Conservation (phyloP, 202 grass and related monocot species). For the Bolboschoenoplectus hybrid region DNA sequence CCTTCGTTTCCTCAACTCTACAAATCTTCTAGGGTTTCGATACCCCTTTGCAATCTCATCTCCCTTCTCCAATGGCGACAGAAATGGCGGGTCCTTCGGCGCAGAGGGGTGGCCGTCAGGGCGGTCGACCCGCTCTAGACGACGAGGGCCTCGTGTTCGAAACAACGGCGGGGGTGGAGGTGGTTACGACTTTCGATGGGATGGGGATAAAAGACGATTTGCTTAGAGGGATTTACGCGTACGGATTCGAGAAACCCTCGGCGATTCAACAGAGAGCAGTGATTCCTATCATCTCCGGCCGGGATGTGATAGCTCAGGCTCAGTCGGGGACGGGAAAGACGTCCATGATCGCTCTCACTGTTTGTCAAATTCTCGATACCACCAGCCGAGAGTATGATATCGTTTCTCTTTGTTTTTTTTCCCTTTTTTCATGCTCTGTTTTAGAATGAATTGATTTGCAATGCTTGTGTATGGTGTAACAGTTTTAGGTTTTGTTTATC, state of each 20-base stretch:
- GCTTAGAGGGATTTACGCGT: constrained; percentile 83
- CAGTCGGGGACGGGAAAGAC: constrained; percentile 98
- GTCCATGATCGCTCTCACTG: constrained; percentile 86
- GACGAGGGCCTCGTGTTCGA: constrained; percentile 74
- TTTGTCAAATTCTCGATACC: constrained; percentile 89
- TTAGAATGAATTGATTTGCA: neutral
- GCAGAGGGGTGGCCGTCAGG: constrained; percentile 37
- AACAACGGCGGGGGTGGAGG: constrained; percentile 77
- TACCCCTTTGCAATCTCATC: neutral
- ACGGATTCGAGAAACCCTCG: constrained; percentile 86
- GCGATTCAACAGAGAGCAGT: constrained; percentile 89
- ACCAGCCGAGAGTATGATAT: constrained; percentile 60
- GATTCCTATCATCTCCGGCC: constrained; percentile 72
- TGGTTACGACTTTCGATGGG: constrained; percentile 75
- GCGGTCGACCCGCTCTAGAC: constrained; percentile 46
- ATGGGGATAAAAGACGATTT: constrained; percentile 93
- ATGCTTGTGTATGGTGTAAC: neutral
- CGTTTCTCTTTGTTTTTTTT: neutral
- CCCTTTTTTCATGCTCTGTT: neutral
- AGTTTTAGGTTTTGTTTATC: neutral
- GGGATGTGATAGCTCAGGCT: constrained; percentile 95
- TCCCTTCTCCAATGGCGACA: constrained; percentile 40
- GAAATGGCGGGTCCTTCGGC: constrained; percentile 42
- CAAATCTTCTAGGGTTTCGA: constrained; percentile 44
- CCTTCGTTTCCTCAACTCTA: neutral